Evolutionary conservation across 2,329 filamentous ascomycete genomes (phyloP).

Genomic region (Neopestalotiopsis rosae): DNA sequence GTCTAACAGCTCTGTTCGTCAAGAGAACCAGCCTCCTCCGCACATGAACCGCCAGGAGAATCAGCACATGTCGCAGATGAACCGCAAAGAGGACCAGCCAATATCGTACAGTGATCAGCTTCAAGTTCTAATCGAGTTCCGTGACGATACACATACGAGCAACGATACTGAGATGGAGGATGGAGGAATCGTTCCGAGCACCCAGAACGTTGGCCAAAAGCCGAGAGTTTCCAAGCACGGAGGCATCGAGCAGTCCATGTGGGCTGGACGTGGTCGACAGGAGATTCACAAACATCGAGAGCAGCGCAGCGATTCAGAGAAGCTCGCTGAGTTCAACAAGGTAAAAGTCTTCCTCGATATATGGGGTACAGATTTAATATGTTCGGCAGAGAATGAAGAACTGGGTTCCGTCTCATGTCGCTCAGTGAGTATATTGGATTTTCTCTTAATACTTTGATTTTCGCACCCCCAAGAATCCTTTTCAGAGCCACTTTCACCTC

Average conservation of each 20-base stretch:
- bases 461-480: not conserved
- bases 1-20: not conserved
- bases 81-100: not conserved
- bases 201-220: not conserved
- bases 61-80: not conserved
- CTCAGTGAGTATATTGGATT: not conserved
- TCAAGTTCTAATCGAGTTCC: not conserved
- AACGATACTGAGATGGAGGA: not conserved
- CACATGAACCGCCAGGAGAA: not conserved
- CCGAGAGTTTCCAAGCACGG: not conserved
- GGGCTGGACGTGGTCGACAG: not conserved
- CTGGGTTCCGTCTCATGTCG: not conserved
- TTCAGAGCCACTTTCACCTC: not conserved
- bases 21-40: not conserved
- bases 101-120: not conserved
- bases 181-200: not conserved
- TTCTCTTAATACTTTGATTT: not conserved
- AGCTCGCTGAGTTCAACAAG: too few relatives aligned
- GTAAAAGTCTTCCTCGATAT: not conserved
- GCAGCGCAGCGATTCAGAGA: too few relatives aligned
- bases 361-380: not conserved
- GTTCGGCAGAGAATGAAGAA: not conserved
- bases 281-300: not conserved
- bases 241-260: not conserved
- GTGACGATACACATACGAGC: not conserved